Evolutionary conservation across 768 basidiomycete species (phyloP), one percentile per base, ranked within the genome.

Genomic region (Naganishia vishniacii): DNA sequence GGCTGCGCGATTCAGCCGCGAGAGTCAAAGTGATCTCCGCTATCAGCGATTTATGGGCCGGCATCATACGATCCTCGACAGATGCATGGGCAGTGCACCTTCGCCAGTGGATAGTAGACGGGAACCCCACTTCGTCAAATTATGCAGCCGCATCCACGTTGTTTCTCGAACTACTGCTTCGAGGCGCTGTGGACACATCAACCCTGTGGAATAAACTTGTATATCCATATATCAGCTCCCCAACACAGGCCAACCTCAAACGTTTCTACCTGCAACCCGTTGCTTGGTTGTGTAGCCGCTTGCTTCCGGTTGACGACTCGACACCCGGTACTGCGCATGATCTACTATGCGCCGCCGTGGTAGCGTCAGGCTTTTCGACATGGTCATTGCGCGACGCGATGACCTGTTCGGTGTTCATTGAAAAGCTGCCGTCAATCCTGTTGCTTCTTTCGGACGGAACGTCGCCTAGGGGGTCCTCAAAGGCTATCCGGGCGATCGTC

Each of bases 191-290:
- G 34, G 53, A 56, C 25, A 13, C 34, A 26, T 20, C 53, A 32
- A 6, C 26, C 1, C 5, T 56, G 5, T 56, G 53, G 53, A 56
- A 40, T 29, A 56, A 56, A 18, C 53, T 56, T 6, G 37, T 56
- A 6, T 40, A 56, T 29, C 53, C 53, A 2, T 41, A 13, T 34
- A 25, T 56, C 23, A 15, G 53, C 37, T 25, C 53, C 20, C 53
- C 53, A 9, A 25, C 16, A 6, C 53, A 41, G 18, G 37, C 26
- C 32, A 41, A 41, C 16, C 7, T 6, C 53, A 56, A 56, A 13
- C 34, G 32, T 26, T n/a, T 25, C n/a, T 56, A 56, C 34, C 23
- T 26, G 15, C 53, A 56, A 16, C 37, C 53, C 4, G 13, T 56
- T 1, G 53, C 53, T 2, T 40, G 20, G 5, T 20, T 56, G 1